Percentiles rank a stretch among this genome's conserved stretches.
phyloP scores from a whole-genome alignment of 2,329 filamentous ascomycete genomes.

The Xylaria sp. region DNA sequence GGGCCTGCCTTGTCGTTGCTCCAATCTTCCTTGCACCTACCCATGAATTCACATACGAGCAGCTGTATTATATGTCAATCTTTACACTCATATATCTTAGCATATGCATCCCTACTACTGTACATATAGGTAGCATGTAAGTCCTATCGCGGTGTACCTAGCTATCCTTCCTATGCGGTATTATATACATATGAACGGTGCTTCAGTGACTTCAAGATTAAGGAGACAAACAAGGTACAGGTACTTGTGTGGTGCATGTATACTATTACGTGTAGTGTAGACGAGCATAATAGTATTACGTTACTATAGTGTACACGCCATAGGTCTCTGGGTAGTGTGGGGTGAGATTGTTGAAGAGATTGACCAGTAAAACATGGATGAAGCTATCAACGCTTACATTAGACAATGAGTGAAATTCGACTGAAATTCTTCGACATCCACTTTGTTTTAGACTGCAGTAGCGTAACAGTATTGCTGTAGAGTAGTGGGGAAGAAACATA shows the following conservation, averaged over 20 bases:
- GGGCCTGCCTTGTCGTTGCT: conserved; percentile 26
- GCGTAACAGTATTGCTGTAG: conserved; percentile 23
- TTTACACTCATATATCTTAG: too few relatives aligned
- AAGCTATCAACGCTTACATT: neutral
- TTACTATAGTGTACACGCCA: neutral
- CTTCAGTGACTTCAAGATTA: neutral
- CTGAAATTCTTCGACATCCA: neutral
- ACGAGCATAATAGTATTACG: neutral
- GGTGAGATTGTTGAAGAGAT: neutral
- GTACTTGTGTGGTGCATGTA: neutral
- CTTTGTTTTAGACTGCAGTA: conserved; percentile 15
- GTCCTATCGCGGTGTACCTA: neutral
- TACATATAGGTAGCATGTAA: neutral
- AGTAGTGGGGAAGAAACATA: conserved; percentile 12
- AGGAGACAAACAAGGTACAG: neutral
- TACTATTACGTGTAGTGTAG: neutral
- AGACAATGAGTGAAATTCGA: conserved; percentile 9
- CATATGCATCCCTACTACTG: neutral
- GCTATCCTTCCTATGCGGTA: neutral
- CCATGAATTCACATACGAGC: neutral
- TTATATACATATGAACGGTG: too few relatives aligned
- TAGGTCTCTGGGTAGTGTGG: neutral
- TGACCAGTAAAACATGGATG: neutral
- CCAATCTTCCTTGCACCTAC: conserved; percentile 3
- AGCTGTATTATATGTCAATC: too few relatives aligned